Evolutionary conservation across 2,329 filamentous ascomycete species (phyloP), one percentile per base, ranked within the genome.

Genomic region (Hypoxylon sp.): DNA sequence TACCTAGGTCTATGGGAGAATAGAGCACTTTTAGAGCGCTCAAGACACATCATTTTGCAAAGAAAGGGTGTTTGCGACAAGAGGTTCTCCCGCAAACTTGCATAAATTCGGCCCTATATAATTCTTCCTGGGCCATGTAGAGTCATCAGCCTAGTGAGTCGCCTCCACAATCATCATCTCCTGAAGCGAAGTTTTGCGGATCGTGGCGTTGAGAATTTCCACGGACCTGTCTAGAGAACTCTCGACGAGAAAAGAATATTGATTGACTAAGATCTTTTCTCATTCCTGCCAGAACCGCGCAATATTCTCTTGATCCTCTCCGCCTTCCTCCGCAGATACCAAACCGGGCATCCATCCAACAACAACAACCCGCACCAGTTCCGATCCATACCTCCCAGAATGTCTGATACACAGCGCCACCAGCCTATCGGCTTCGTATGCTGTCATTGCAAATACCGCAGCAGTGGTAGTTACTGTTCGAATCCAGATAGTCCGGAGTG

Each of bases 371-470:
- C n/a, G 11, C 3, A 24, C 10, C 6, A 27, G 2, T 17, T 17
- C 4, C 35, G n/a, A 13, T 31, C 48, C 21, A 47, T 15, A 32
- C 29, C 27, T n/a, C 31, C 47, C 13, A 44, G 6, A 4, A 65
- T 69, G 56, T 50, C 54, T 10, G 21, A 50, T 6, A 50, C 17
- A 17, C 52, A 67, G 46, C 39, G 19, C 5, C 75, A 75, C 60
- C 75, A 76, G 48, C 75, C 75, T 24, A 75, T 75, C 24, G 75
- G 75, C 48, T 75, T 76, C 62, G 70, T 72, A 8, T 76, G 75
- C 53, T 76, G 75, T 35, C 55, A 70, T 17, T 76, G 75, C 37
- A 57, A 50, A 10, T 75, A 74, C 44, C 64, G 57, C 11, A 75
- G 75, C 58, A 75, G 73, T 53, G 75, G 75, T 6, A 70, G 56